Evolutionary conservation across 805 yeast genomes (phyloP).

Genomic region (Deakozyma indianensis): DNA sequence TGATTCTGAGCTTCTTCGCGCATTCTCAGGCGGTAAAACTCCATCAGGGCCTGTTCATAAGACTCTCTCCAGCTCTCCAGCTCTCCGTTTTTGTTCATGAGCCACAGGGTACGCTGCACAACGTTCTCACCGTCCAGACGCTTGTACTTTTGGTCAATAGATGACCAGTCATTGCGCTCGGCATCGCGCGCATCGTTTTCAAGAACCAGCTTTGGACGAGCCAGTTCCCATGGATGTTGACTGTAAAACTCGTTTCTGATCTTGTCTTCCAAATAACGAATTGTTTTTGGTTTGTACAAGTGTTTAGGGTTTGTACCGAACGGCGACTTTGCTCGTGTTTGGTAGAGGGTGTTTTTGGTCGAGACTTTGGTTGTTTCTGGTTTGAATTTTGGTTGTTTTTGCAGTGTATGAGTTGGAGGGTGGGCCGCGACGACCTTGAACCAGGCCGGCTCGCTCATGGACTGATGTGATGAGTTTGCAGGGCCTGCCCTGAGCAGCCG

Average conservation of each 20-base stretch:
- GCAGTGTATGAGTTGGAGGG: conserved; percentile 62
- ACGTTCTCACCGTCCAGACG: conserved; percentile 84
- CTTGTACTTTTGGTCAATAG: conserved; percentile 54
- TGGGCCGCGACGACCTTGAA: conserved; percentile 65
- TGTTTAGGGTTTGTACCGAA: conserved; percentile 20
- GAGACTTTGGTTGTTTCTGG: conserved; percentile 8
- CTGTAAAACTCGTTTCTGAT: conserved; percentile 68
- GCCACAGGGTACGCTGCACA: conserved; percentile 55
- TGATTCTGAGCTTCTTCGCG: conserved; percentile 62
- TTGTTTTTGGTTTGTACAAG: conserved; percentile 37
- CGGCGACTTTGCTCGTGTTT: conserved; percentile 31
- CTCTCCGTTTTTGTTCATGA: conserved; percentile 23
- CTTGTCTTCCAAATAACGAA: conserved; percentile 61
- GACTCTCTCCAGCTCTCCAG: conserved; percentile 34
- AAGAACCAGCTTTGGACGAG: conserved; percentile 71
- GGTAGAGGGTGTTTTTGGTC: conserved; percentile 16
- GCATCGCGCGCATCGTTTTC: conserved; percentile 58
- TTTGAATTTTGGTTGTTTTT: conserved; percentile 7
- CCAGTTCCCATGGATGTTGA: conserved; percentile 97
- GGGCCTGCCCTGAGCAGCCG: conserved; percentile 52
- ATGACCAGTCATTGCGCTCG: conserved; percentile 55
- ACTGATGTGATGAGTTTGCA: conserved; percentile 17
- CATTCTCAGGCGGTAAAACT: conserved; percentile 77
- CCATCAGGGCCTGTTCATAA: conserved; percentile 75
- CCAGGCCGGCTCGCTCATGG: conserved; percentile 69